Evolutionary conservation across 192 early-diverging fungal genomes (phyloP).

Genomic region (Coemansia sp.): DNA sequence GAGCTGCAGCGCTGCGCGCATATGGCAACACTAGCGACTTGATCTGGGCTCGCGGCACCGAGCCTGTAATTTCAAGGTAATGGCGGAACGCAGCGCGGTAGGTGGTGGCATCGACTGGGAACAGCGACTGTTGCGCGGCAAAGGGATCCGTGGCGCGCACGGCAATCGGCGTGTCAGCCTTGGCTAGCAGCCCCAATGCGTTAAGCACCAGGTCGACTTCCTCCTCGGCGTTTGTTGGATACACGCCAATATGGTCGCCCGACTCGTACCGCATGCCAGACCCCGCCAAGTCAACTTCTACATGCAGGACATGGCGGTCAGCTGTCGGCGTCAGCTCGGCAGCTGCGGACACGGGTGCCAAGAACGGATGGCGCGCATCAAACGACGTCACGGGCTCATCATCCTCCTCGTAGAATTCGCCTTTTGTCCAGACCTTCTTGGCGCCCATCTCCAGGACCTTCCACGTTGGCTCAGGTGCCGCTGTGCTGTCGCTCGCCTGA

Average conservation of each 20-base stretch:
- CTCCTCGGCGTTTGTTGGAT: slow-evolving; percentile 78
- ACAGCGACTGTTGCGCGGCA: slow-evolving; percentile 74
- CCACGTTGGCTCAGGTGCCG: slow-evolving; percentile 51
- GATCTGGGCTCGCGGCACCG: slow-evolving; percentile 68
- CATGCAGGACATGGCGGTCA: slow-evolving; percentile 83
- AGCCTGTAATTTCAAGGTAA: slow-evolving; percentile 82
- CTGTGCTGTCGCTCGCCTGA: slow-evolving; percentile 21
- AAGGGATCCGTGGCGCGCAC: slow-evolving; percentile 69
- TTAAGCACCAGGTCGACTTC: slow-evolving; percentile 65
- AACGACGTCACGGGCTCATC: slow-evolving; percentile 44
- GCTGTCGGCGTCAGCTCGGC: slow-evolving; percentile 63
- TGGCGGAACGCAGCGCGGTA: slow-evolving; percentile 83
- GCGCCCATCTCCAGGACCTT: slow-evolving; percentile 54
- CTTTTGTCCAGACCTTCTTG: slow-evolving; percentile 33
- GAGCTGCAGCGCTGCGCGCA: slow-evolving; percentile 55
- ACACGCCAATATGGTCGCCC: slow-evolving; percentile 95
- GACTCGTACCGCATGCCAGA: slow-evolving; percentile 81
- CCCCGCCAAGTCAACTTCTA: slow-evolving; percentile 86
- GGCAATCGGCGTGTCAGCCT: slow-evolving; percentile 64
- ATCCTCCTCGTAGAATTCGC: slow-evolving; percentile 26
- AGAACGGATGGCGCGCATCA: slow-evolving; percentile 86
- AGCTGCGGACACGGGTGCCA: slow-evolving; percentile 60
- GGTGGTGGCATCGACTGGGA: slow-evolving; percentile 81
- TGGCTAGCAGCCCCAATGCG: slow-evolving; percentile 58
- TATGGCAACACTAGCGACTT: slow-evolving; percentile 56